Percentiles rank a stretch among this genome's conserved stretches.
Conservation (phyloP, 805 yeast genomes). For the Cyberlindnera nakhonratchasimensis region DNA sequence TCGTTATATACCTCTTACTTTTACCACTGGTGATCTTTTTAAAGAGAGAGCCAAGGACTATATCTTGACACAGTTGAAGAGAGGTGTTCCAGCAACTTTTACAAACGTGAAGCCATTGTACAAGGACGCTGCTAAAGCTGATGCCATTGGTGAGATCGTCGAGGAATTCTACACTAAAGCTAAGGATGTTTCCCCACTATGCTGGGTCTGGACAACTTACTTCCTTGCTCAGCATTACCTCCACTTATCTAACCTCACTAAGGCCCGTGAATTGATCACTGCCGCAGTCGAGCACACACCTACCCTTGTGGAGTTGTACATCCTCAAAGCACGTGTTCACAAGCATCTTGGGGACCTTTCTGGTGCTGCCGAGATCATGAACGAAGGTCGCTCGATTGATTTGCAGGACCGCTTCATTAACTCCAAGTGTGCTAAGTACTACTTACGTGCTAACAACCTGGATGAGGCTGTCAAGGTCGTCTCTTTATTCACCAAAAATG, state of each 20-base stretch:
- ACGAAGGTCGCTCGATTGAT: conserved; percentile 71
- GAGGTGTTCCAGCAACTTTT: conserved; percentile 90
- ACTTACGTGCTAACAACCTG: conserved; percentile 67
- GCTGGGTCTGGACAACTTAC: conserved; percentile 63
- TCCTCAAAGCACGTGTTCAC: conserved; percentile 74
- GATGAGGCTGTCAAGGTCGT: conserved; percentile 72
- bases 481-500: conserved; percentile 82
- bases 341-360: conserved; percentile 63
- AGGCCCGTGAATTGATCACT: conserved; percentile 58
- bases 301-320: conserved; percentile 76
- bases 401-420: conserved; percentile 90
- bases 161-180: conserved; percentile 39
- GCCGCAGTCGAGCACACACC: conserved; percentile 71
- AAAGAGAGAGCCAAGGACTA: conserved; percentile 48
- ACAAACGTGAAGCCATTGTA: conserved; percentile 81
- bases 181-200: conserved; percentile 32
- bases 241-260: conserved; percentile 45
- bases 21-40: conserved; percentile 55
- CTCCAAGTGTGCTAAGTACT: conserved; percentile 81
- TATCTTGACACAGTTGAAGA: conserved; percentile 55
- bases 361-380: conserved; percentile 64
- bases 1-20: conserved; percentile 70
- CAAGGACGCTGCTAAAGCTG: conserved; percentile 35
- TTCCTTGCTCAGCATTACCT: conserved; percentile 78
- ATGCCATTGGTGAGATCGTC: conserved; percentile 51